These are phyloP conservation scores for Penicillium sp. DNA, from an alignment of 2,329 filamentous ascomycete genomes.

Conservation along the genomic window DNA sequence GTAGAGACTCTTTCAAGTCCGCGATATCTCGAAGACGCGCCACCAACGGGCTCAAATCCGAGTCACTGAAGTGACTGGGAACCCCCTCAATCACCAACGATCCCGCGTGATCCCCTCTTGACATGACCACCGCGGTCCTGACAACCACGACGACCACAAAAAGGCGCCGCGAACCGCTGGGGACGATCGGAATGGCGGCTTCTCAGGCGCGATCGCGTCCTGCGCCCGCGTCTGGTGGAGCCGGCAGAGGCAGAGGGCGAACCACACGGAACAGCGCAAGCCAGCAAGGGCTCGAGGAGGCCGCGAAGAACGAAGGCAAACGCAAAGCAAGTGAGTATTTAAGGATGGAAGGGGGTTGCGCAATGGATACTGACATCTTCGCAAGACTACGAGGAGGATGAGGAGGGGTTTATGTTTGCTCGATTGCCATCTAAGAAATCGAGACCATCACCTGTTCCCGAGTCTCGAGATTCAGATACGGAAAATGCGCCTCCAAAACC, in stretches of 20 bases:
- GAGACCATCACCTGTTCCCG: constrained; percentile 38
- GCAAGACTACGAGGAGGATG: constrained; percentile 59
- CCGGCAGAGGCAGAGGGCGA: constrained; percentile 20
- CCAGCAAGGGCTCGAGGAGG: constrained; percentile 23
- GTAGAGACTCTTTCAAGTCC: neutral
- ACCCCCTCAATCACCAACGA: constrained; percentile 24
- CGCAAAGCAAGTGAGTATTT: constrained; percentile 42
- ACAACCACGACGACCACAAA: constrained; percentile 31
- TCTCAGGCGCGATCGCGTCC: constrained; percentile 36
- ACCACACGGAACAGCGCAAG: constrained; percentile 37
- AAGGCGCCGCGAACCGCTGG: constrained; percentile 36
- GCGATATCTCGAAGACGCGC: constrained; percentile 4
- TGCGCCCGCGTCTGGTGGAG: constrained; percentile 24
- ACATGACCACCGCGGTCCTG: constrained; percentile 39
- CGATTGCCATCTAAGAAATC: constrained; percentile 62
- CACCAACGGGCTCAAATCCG: neutral
- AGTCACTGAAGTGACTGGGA: constrained; percentile 10
- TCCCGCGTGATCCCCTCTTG: constrained; percentile 25
- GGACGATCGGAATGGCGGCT: constrained; percentile 35
- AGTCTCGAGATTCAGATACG: constrained; percentile 35
- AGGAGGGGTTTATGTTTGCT: constrained; percentile 71
- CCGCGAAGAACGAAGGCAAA: constrained; percentile 31
- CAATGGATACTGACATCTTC: constrained; percentile 7
- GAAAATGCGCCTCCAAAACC: constrained; percentile 32
- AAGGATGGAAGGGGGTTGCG: neutral